Evolutionary conservation across 2,329 filamentous ascomycete species (phyloP), one percentile per base, ranked within the genome.

Genomic region (Pseudodiploospora longispora): DNA sequence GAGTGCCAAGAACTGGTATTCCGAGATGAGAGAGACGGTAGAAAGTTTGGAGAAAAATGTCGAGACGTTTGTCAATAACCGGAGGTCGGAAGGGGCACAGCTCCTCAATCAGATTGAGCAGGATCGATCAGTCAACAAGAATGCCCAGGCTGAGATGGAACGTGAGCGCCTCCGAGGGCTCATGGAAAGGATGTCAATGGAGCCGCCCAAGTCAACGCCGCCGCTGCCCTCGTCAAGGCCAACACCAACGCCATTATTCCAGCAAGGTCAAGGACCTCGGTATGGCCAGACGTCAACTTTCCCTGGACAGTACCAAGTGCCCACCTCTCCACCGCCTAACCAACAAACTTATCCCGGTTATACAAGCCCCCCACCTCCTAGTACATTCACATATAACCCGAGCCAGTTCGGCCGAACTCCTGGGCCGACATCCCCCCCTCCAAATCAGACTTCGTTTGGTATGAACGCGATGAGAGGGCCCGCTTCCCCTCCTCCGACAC

Each of bases 121-220:
- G 53, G 81, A 85, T 41, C 83, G 83, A 56, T 76, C 79, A 4
- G 78, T 75, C 41, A 83, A 62, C 59, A 76, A 78, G 61, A 62
- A 53, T 37, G 66, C 69, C 4, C 74, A 78, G 46, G 88, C 89
- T 30, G 89, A 95, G 55, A 75, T 85, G 42, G 91, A 97, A 61
- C 83, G 95, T 60, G 88, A 95, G 57, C 80, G 91, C 44, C 69
- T 98, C 44, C 82, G 87, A 46, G 85, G 86, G 36, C 71, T 98
- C 35, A 97, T 98, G 93, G 90, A 96, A 59, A 81, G 90, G 43
- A 91, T 97, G 81, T 90, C 89, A 2, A 84, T 96, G 67, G 87
- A 91, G n/a, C 70, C 76, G 38, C 68, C 45, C 61, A 60, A 61
- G 35, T 58, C 65, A 8, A 62, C 67, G n/a, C 63, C 58, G 6